Evolutionary conservation across 192 early-diverging fungal genomes (phyloP).

Genomic region (Bifiguratus adelaidae): DNA sequence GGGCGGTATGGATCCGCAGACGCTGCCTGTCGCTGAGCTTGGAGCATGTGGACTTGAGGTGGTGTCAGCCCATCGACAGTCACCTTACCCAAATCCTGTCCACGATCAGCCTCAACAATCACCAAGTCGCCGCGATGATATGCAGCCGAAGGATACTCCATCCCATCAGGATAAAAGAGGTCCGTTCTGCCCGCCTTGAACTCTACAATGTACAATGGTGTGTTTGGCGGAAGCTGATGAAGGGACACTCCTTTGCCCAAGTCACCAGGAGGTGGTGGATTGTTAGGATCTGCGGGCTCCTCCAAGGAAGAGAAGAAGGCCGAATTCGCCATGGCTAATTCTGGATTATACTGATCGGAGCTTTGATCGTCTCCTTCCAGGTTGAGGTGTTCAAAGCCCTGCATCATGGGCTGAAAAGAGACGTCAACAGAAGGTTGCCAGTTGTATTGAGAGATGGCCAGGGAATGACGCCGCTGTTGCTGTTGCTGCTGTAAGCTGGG

Average conservation of each 20-base stretch:
- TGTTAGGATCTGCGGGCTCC: too few relatives aligned
- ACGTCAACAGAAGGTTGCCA: too few relatives aligned
- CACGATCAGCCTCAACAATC: constrained; percentile 85
- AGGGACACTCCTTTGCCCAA: constrained; percentile 34
- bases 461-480: too few relatives aligned
- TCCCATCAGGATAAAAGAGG: constrained; percentile 69
- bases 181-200: constrained; percentile 85
- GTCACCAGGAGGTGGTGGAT: constrained; percentile 18
- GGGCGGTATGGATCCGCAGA: constrained; percentile 15
- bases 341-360: too few relatives aligned
- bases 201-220: constrained; percentile 71
- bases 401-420: too few relatives aligned
- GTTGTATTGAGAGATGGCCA: too few relatives aligned
- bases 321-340: too few relatives aligned
- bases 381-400: too few relatives aligned
- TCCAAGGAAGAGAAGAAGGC: too few relatives aligned
- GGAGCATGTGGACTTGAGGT: constrained; percentile 30
- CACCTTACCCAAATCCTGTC: constrained; percentile 85
- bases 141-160: too few relatives aligned
- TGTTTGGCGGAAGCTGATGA: constrained; percentile 27
- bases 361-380: too few relatives aligned
- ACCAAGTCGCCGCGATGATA: constrained; percentile 55
- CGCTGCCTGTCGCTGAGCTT: constrained; percentile 27
- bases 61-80: constrained; percentile 56
- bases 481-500: too few relatives aligned